These are phyloP conservation scores for Penicillium sp. DNA, from an alignment of 2,329 filamentous ascomycete genomes.

Conservation along the genomic window DNA sequence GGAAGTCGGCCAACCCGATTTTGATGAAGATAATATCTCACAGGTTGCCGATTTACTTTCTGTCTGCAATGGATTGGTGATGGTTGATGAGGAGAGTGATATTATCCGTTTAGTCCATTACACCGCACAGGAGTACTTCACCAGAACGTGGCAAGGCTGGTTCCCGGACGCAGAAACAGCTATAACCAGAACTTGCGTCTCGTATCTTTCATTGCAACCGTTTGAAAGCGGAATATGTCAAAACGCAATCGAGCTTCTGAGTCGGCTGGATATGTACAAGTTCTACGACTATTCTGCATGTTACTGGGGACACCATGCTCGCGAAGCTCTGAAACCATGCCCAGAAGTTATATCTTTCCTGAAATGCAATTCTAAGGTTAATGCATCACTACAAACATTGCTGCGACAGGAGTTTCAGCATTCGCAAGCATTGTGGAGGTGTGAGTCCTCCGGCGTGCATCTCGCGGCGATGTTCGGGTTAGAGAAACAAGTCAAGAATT, in stretches of 20 bases:
- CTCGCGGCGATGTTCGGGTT: too few species aligned
- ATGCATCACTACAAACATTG: neutral
- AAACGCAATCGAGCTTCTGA: neutral
- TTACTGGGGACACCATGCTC: neutral
- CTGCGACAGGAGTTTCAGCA: neutral
- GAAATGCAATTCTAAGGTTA: neutral
- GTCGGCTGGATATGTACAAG: neutral
- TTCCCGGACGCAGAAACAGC: slow-evolving; percentile 35
- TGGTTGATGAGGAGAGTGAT: slow-evolving; percentile 44
- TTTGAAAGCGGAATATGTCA: neutral
- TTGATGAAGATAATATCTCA: neutral
- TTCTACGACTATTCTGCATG: neutral
- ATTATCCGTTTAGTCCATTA: slow-evolving; percentile 52
- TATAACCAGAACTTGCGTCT: slow-evolving; percentile 36
- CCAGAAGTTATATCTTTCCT: too few species aligned
- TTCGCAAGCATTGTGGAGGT: too few species aligned
- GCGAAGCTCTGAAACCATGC: neutral
- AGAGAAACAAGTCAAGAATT: too few species aligned
- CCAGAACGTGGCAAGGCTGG: slow-evolving; percentile 29
- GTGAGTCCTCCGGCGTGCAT: too few species aligned
- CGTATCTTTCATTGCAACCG: neutral
- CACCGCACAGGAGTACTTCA: slow-evolving; percentile 54
- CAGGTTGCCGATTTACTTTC: neutral
- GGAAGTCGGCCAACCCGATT: neutral
- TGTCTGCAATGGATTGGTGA: slow-evolving; percentile 20